These are phyloP conservation scores for Candida vaughaniae DNA, from an alignment of 805 yeast species.

Conservation along the genomic window DNA sequence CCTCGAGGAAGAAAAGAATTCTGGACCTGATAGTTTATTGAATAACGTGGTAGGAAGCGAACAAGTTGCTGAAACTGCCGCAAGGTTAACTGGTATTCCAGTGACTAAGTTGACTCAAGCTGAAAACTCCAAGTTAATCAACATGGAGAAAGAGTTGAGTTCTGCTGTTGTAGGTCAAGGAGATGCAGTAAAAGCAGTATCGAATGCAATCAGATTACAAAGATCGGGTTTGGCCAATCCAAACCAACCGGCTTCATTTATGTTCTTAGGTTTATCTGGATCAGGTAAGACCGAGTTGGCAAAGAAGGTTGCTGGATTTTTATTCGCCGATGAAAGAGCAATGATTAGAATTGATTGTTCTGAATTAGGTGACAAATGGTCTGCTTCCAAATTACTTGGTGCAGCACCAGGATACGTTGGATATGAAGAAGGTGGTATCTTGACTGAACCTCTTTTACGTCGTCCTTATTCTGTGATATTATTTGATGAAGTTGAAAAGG, in stretches of 20 bases:
- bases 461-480: conserved; percentile 94
- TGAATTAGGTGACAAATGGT: conserved; percentile 91
- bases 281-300: conserved; percentile 99
- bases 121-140: conserved; percentile 88
- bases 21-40: conserved; percentile 63
- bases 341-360: conserved; percentile 98
- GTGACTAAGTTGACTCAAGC: conserved; percentile 93
- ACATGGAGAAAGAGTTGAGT: conserved; percentile 87
- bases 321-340: conserved; percentile 94
- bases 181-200: conserved; percentile 93
- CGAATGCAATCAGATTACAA: conserved; percentile 89
- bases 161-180: conserved; percentile 90
- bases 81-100: conserved; percentile 95
- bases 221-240: conserved; percentile 97
- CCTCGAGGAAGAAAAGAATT: conserved; percentile 69
- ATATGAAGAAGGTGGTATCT: conserved; percentile 94
- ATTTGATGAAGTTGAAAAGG: conserved; percentile 97
- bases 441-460: conserved; percentile 87
- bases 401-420: conserved; percentile 97
- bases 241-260: conserved; percentile 91
- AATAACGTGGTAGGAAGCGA: conserved; percentile 91
- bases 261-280: conserved; percentile 93
- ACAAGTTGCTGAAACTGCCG: conserved; percentile 95
- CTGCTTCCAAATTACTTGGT: conserved; percentile 91
- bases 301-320: conserved; percentile 92